Evolutionary conservation across 1,284 basidiomycete species (phyloP).

Genomic region (Paramarasmius palmivorus): DNA sequence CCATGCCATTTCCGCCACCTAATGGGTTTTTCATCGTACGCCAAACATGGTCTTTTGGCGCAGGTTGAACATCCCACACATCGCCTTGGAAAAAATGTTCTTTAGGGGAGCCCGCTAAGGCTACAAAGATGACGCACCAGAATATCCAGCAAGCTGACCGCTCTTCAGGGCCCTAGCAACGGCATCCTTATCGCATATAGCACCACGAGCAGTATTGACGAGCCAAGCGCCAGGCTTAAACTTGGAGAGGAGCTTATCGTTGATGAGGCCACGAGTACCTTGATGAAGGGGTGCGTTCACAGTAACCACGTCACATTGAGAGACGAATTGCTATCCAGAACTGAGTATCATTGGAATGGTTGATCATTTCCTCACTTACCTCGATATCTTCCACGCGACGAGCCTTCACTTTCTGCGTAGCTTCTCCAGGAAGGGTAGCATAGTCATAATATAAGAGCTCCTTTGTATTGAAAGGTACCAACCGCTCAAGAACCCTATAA

Average conservation of each 20-base stretch:
- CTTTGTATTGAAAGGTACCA: slow-evolving; percentile 86
- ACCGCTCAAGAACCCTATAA: slow-evolving; percentile 85
- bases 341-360: slow-evolving; percentile 74
- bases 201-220: slow-evolving; percentile 92
- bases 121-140: slow-evolving; percentile 23
- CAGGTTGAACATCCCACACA: slow-evolving; percentile 81
- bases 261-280: too few species aligned
- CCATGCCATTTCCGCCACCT: slow-evolving; percentile 82
- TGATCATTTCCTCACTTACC: too few species aligned
- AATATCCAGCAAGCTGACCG: slow-evolving; percentile 69
- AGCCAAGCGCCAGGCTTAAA: slow-evolving; percentile 66
- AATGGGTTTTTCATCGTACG: slow-evolving; percentile 60
- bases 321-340: slow-evolving; percentile 75
- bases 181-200: slow-evolving; percentile 84
- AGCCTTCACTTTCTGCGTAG: too few species aligned
- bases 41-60: slow-evolving; percentile 70
- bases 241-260: too few species aligned
- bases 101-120: slow-evolving; percentile 29
- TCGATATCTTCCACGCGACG: too few species aligned
- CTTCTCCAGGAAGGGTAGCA: too few species aligned
- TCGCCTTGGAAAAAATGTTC: slow-evolving; percentile 64
- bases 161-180: slow-evolving; percentile 77
- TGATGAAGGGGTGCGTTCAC: slow-evolving; percentile 33
- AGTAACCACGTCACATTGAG: slow-evolving; percentile 81
- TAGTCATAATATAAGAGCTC: slow-evolving; percentile 70